Evolutionary conservation across 1,139 yeast genomes (phyloP), one percentile per base, ranked within the genome.

Genomic region (Martiniozyma asiatica): DNA sequence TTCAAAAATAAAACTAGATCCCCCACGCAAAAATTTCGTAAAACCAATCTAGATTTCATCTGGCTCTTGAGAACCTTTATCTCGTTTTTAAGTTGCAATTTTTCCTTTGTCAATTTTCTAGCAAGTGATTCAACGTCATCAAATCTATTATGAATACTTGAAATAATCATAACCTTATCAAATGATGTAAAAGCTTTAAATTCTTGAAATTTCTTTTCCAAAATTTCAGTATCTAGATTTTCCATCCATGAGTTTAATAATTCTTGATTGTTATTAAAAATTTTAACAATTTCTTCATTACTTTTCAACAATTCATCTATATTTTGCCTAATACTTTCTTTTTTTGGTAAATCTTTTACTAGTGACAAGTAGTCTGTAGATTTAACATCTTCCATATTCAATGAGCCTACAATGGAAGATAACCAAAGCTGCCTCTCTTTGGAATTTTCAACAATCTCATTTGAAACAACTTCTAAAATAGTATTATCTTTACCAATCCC

Each of bases 111-210:
- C 36, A 82, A 64, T 46, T 74, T 79, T 46, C 92, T 75, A 1
- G 97, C 97, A 43, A 85, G 64, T n/a, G 78, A 74, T 51, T 89
- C 97, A 30, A 87, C 93, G 48, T 87, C 97, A 36, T 70, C 71
- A 47, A 89, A 85, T 37, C 98, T 63, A 47, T 78, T 75, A 20
- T 76, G 63, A 3, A 85, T 74, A 1, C 85, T 75, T 29, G 67
- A 65, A 30, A 74, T 63, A 45, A 78, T 73, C 34, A 77, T 59
- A 22, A 62, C 66, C 36, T 60, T 60, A 38, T 73, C 67, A 20
- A 67, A 51, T 25, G 53, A 55, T 9, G 61, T 52, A 26, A 44
- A 35, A 7, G 37, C 34, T 22, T 44, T 33, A 21, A 53, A 56
- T n/a, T 44, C 37, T 8, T 43, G 35, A 31, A 41, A 47, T 8